Evolutionary conservation across 768 basidiomycete species (phyloP).

Genomic region (Suillus placidus): DNA sequence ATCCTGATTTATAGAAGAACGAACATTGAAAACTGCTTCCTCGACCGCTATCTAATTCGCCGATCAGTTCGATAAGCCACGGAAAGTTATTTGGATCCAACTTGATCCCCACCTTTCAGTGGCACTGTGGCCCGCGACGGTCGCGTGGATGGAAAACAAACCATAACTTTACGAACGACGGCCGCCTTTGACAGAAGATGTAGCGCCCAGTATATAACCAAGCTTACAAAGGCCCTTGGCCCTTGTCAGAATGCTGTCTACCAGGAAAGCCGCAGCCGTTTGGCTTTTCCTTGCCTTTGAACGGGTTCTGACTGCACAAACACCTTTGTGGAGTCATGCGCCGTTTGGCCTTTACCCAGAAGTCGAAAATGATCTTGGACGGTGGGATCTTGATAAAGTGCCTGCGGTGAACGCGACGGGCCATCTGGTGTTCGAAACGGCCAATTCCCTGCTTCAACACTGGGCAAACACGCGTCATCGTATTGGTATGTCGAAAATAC

Average conservation of each 20-base stretch:
- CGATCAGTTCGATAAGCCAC: not conserved
- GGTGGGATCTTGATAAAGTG: constrained; percentile 26
- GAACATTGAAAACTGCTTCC: not conserved
- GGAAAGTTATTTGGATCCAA: not conserved
- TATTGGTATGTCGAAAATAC: constrained; percentile 26
- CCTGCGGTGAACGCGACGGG: constrained; percentile 33
- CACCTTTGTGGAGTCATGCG: not conserved
- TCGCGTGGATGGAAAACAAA: not conserved
- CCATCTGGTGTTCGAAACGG: constrained; percentile 38
- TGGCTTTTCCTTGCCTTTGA: not conserved
- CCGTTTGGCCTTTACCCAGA: no score
- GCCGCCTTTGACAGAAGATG: not conserved
- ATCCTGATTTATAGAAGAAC: not conserved
- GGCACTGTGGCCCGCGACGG: not conserved
- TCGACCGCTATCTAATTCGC: not conserved
- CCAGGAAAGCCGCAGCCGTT: not conserved
- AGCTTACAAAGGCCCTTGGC: no score
- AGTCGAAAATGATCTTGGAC: not conserved
- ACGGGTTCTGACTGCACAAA: not conserved
- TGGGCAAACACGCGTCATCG: constrained; percentile 42
- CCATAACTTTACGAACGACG: no score
- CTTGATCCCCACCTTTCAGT: not conserved
- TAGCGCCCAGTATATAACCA: not conserved
- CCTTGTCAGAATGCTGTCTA: not conserved
- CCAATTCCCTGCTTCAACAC: constrained; percentile 38